Base-by-base conservation (phyloP, 2,329 filamentous ascomycete species). In the Sporothrix phasma region DNA sequence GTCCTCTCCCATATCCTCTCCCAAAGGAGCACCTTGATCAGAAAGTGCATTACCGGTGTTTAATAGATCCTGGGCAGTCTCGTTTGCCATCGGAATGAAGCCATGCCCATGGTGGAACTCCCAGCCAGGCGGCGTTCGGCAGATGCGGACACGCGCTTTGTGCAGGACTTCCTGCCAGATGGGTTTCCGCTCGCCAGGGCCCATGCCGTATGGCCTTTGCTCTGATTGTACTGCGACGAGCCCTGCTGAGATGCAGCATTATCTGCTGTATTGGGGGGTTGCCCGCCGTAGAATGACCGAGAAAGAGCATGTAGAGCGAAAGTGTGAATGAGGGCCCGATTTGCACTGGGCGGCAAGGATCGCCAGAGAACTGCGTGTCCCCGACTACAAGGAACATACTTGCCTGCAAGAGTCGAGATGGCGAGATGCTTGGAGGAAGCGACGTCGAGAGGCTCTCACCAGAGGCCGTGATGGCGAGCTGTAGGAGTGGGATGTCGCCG, bases 131-230 rank as follows among this genome's bases (percentile, higher is more conserved):
- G 86, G 88, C 0, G 89, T 83, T 56, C 92, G 83, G 69, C 88
- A 82, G 11, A 99, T 79, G 65, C 92, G 90, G 13, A 97, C 85
- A 45, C 87, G 84, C 19, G 92, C 90, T 74, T 97, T 99, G 77
- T 97, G 92, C 66, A 97, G 87, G 46, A 96, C 92, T 73, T 99
- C 93, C 73, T 97, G 94, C 94, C 94, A 97, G 0, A 92, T 88
- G 0, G 91, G 80, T 68, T 80, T 83, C 79, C 76, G 86, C 75
- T 76, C 88, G 72, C 68, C 86, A 69, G 70, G 83, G 76, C 74
- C 76, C 8, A 80, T 51, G 0, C 78, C 79, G 54, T 80, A 80
- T 0, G 75, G 74, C 7, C 11, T n/a, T 4, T 43, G 1, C 15
- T 22, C 15, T 41, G 19, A 19, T 43, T 47, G 53, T 7, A 41